phyloP scores from a whole-genome alignment of 2,329 filamentous ascomycete species.

The Talaromyces funiculosus region DNA sequence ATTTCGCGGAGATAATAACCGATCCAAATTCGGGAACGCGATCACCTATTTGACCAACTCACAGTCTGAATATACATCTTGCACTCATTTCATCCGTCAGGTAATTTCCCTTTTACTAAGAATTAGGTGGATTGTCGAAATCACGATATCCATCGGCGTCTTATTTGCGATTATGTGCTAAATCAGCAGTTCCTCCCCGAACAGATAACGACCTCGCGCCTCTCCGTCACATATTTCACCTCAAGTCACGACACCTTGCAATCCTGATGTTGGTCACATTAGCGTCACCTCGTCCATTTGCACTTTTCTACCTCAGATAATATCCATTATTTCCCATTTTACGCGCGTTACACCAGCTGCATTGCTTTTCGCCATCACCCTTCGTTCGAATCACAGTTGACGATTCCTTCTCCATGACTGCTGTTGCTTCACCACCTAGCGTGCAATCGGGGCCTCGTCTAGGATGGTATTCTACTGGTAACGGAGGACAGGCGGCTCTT shows the following conservation, averaged over 20 bases:
- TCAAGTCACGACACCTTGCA: background rate
- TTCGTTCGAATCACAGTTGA: background rate
- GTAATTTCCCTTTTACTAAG: background rate
- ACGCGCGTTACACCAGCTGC: constrained; percentile 1
- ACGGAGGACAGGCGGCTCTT: constrained; percentile 55
- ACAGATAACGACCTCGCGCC: background rate
- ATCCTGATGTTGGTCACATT: constrained; percentile 9
- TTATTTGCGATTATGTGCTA: background rate
- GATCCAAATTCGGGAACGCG: background rate
- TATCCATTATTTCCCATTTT: background rate
- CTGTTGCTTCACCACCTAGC: constrained; percentile 59
- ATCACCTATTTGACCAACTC: background rate
- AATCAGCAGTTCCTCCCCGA: background rate
- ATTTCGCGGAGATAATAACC: background rate
- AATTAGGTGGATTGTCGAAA: background rate
- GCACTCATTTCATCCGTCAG: background rate
- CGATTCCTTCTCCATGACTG: constrained; percentile 51
- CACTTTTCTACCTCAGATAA: background rate
- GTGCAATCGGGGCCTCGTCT: constrained; percentile 57
- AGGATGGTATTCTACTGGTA: constrained; percentile 55
- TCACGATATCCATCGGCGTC: background rate
- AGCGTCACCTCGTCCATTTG: background rate
- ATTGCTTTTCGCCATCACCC: background rate
- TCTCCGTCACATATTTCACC: background rate
- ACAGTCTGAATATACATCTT: background rate